phyloP scores from a whole-genome alignment of 179 eudicot genomes.

The Nepenthes alata region DNA sequence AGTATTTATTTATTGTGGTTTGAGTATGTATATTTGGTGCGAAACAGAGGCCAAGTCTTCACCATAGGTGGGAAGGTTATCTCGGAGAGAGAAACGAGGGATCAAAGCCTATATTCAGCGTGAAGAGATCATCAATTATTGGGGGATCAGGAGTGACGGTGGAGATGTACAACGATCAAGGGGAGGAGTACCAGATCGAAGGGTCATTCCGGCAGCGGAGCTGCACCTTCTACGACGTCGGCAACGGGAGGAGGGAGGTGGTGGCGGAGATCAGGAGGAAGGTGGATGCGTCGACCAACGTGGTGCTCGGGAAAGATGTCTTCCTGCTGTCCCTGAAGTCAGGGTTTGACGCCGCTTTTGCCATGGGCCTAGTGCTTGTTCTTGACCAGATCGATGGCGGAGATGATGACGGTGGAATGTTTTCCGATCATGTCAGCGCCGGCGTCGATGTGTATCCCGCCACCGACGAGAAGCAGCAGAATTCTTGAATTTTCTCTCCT shows the following conservation, averaged over 20 bases:
- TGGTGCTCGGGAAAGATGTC: conserved; percentile 48
- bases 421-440: background rate
- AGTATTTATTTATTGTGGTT: too few species aligned
- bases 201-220: conserved; percentile 46
- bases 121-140: conserved; percentile 56
- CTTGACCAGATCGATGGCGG: conserved; percentile 42
- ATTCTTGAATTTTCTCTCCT: background rate
- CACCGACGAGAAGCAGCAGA: background rate
- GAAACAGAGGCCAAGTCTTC: conserved; percentile 56
- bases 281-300: conserved; percentile 45
- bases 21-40: too few species aligned
- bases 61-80: conserved; percentile 75
- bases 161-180: conserved; percentile 32
- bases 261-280: conserved; percentile 59
- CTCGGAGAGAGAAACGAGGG: conserved; percentile 47
- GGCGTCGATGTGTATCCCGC: background rate
- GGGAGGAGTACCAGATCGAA: conserved; percentile 55
- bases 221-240: conserved; percentile 36
- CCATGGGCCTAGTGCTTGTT: conserved; percentile 51
- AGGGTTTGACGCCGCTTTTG: conserved; percentile 56
- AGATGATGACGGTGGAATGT: background rate
- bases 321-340: conserved; percentile 36
- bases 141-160: conserved; percentile 58
- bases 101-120: conserved; percentile 68
- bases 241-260: conserved; percentile 16